phyloP scores from a whole-genome alignment of 768 basidiomycete species.

The Podaxis sp. region DNA sequence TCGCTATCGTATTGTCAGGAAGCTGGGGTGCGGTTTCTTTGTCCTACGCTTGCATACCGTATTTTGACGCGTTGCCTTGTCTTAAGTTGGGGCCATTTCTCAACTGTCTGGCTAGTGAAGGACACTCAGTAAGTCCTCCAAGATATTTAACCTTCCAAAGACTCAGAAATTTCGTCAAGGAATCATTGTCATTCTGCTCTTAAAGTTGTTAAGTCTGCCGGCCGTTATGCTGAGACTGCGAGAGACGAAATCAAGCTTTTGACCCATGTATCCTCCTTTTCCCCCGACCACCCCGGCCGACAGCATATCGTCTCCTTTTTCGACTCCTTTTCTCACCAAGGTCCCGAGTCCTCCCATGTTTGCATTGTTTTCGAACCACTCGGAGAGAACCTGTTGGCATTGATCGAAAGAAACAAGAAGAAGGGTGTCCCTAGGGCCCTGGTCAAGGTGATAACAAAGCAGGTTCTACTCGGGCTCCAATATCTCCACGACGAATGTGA shows the following conservation, averaged over 20 bases:
- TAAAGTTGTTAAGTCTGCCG: conserved; percentile 93
- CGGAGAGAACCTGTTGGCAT: conserved; percentile 70
- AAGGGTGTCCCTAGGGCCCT: conserved; percentile 78
- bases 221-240: conserved; percentile 94
- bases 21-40: conserved; percentile 64
- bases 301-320: conserved; percentile 83
- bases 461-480: conserved; percentile 83
- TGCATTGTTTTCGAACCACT: conserved; percentile 91
- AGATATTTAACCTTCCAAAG: conserved; percentile 2
- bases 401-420: conserved; percentile 76
- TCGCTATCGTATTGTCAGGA: conserved; percentile 82
- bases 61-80: conserved; percentile 11
- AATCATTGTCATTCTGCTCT: conserved; percentile 78
- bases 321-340: conserved; percentile 80
- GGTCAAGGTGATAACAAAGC: conserved; percentile 83
- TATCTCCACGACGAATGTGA: conserved; percentile 93
- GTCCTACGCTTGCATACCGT: conserved; percentile 17
- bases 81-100: conserved; percentile 89
- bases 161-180: conserved; percentile 32
- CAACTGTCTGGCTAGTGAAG: conserved; percentile 89
- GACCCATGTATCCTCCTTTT: conserved; percentile 65
- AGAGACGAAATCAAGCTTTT: conserved; percentile 94
- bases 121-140: conserved; percentile 57
- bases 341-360: conserved; percentile 71
- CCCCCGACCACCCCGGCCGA: conserved; percentile 74